Evolutionary conservation across 2,329 filamentous ascomycete genomes (phyloP), one percentile per base, ranked within the genome.

Genomic region (Verticillium klebahnii): DNA sequence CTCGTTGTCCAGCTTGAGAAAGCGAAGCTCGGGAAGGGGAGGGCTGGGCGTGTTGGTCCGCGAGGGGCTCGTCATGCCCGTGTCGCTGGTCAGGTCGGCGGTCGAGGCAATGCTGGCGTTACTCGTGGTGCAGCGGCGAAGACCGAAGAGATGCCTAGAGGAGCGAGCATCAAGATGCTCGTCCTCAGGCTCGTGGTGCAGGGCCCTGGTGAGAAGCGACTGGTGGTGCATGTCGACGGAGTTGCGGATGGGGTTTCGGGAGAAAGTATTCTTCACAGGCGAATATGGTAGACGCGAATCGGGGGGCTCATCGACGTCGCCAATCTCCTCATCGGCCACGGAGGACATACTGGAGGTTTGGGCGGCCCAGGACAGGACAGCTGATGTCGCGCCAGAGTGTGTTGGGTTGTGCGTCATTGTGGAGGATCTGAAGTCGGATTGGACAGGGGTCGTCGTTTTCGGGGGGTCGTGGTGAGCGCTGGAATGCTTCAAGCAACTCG

Each of bases 51-150:
- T 94, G 73, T 87, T 92, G 39, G 92, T 91, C 61, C 92, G 84
- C n/a, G 92, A 90, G 52, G 94, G 93, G 70, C 92, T 97, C 19
- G 93, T 96, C 63, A 96, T 79, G 63, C 92, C 93, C 62, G 91
- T 95, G 70, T 97, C 95, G 75, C 93, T 97, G n/a, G 93, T 97
- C 62, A 98, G 82, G 67, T 97, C 94, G 40, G 91, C 91, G 3
- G 92, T 96, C 1, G 93, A 97, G 56, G 91, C 84, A 63, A 89
- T 78, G 77, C 93, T 97, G 67, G 87, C 80, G 71, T 89, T 94
- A 80, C 92, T 96, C 73, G 88, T 89, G 69, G 89, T 88, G 63
- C 90, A 94, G 63, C 87, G 81, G 67, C 83, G 78, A 62, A 83
- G 77, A 37, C 75, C 73, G 25, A 71, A 73, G 60, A 69, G 70